These are phyloP conservation scores for Xanthoconium separans DNA, from an alignment of 1,284 basidiomycete genomes.

Conservation along the genomic window DNA sequence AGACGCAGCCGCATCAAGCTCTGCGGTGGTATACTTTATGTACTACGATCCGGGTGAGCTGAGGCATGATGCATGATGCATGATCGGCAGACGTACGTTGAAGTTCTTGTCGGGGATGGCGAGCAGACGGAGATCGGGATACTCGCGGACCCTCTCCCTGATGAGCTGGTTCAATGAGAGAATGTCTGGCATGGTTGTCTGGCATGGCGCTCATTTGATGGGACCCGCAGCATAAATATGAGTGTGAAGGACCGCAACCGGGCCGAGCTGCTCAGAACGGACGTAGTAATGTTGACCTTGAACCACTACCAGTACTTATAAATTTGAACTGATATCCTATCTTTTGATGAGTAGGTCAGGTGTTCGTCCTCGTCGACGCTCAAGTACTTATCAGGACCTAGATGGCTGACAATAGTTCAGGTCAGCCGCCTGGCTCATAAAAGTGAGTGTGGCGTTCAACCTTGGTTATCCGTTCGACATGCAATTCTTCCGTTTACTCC, in stretches of 20 bases:
- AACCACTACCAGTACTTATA: no score
- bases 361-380: no score
- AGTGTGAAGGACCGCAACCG: no score
- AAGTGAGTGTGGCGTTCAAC: conserved; percentile 1
- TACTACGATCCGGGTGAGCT: conserved; percentile 15
- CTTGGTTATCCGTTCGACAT: conserved; percentile 18
- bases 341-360: no score
- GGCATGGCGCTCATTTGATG: neutral
- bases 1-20: conserved; percentile 28
- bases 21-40: conserved; percentile 23
- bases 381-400: neutral
- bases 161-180: conserved; percentile 29
- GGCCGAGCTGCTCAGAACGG: no score
- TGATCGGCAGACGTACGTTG: no score
- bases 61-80: no score
- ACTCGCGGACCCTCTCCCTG: conserved; percentile 13
- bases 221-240: neutral
- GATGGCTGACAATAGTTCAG: conserved; percentile 14
- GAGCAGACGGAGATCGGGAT: conserved; percentile 20
- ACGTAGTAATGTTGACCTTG: no score
- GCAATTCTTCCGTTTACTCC: conserved; percentile 38
- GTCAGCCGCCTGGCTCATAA: conserved; percentile 23
- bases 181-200: conserved; percentile 18
- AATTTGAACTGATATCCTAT: no score
- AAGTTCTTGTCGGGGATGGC: conserved; percentile 22